Base-by-base conservation (phyloP, 1,139 yeast species). In the Diutina mesorugosa region DNA sequence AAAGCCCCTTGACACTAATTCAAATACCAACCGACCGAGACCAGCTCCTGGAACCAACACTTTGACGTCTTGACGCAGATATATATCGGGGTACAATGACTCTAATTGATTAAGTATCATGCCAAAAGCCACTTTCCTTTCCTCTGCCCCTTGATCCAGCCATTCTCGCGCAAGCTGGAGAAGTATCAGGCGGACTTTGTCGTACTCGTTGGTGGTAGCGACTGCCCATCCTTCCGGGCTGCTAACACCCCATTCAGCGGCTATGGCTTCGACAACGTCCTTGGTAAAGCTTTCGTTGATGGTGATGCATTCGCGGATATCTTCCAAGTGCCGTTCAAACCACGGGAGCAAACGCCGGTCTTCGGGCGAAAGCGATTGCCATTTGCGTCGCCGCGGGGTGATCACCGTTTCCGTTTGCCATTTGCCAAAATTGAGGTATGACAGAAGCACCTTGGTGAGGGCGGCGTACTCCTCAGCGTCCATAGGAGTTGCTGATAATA, bases 41-140 rank as follows among this genome's bases (percentile, higher is more conserved):
- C 97, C 97, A 60, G 90, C 83, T 0, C 97, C 97, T 0, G 97
- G 96, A 1, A 85, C 83, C 45, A 90, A 71, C 0, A 88, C 74
- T n/a, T 29, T 30, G 46, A 21, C 38, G 5, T 46, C 28, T 9
- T 29, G 41, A 47, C 87, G 65, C 0, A 66, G 58, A 1, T 63
- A 63, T n/a, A 56, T 67, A 21, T 68, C 72, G 0, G 87, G 86
- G 60, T 67, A 81, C 38, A 70, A 56, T 1, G 54, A 56, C 30
- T 73, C 77, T 47, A 87, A 67, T 47, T 75, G 81, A 0, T 63
- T 59, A 4, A 83, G 60, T 3, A 89, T 74, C 12, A 72, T 69
- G 0, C 75, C 76, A 64, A 77, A 80, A 9, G 81, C 70, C 5
- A 63, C 61, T 0, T 66, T 64, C 52, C 96, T 67, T 63, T 89